Conservation (phyloP, 306 rosid species). For the barrel medic (Medicago truncatula) region DNA sequence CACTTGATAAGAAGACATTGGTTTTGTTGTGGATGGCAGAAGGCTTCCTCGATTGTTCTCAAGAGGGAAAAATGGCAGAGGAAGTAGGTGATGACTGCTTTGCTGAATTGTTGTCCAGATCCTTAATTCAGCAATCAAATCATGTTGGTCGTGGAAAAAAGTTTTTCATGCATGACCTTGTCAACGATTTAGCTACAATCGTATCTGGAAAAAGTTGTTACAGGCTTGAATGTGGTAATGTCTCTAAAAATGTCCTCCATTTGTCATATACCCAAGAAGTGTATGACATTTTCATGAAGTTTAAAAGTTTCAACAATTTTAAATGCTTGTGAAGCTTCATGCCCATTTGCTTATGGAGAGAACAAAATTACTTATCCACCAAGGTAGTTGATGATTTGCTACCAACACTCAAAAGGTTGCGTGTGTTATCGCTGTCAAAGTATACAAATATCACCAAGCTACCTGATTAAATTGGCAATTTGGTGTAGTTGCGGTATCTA, state of each 20-base stretch:
- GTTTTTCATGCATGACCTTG: neutral
- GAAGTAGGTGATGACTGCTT: neutral
- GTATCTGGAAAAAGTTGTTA: neutral
- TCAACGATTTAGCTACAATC: neutral
- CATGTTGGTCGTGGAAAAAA: neutral
- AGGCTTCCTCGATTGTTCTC: neutral
- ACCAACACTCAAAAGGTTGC: too few relatives aligned
- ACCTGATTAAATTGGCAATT: too few relatives aligned
- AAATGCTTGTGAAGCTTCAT: neutral
- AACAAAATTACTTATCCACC: too few relatives aligned
- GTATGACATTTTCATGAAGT: conserved; percentile 9
- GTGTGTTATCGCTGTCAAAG: too few relatives aligned
- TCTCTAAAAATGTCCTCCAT: conserved; percentile 29
- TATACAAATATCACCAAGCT: too few relatives aligned
- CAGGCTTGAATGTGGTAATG: neutral
- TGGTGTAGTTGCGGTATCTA: too few relatives aligned
- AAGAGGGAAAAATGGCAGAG: neutral
- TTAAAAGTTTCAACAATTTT: neutral
- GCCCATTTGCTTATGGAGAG: too few relatives aligned
- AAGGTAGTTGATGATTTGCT: too few relatives aligned
- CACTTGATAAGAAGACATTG: neutral
- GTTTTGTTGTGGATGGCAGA: neutral
- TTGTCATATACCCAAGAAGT: neutral
- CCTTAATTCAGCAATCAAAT: neutral
- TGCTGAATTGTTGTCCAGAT: neutral